A percentile compares a stretch with the other conserved stretches of the same genome.
Evolutionary conservation across 2,329 filamentous ascomycete species (phyloP).

Genomic region (Furcasterigmium sp.): DNA sequence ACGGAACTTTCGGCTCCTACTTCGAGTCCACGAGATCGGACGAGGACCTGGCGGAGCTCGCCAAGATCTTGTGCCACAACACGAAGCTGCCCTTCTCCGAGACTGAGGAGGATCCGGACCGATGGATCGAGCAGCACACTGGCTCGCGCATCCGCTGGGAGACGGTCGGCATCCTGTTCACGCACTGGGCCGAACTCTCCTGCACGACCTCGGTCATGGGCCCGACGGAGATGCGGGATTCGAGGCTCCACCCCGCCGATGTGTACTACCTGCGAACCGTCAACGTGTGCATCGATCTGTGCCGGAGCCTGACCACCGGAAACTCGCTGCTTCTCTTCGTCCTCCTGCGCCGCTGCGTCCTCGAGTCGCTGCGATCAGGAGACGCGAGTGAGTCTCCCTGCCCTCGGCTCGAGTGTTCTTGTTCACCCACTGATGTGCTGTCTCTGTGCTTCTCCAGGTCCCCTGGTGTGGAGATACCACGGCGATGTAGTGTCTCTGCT

Average conservation of each 20-base stretch:
- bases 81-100: slow-evolving; percentile 8
- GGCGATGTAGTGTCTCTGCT: slow-evolving; percentile 28
- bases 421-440: rapidly evolving
- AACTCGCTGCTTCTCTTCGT: slow-evolving; percentile 34
- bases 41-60: slow-evolving; percentile 3
- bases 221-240: neutral
- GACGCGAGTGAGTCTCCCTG: slow-evolving; percentile 29
- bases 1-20: slow-evolving; percentile 12
- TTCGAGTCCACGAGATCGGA: slow-evolving; percentile 4
- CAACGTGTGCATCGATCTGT: slow-evolving; percentile 1
- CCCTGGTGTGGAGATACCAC: slow-evolving; percentile 29
- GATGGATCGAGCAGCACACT: slow-evolving; percentile 8
- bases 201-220: neutral
- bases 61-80: slow-evolving; percentile 18
- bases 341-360: slow-evolving; percentile 23
- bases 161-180: slow-evolving; percentile 9
- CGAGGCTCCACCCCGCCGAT: too few relatives aligned
- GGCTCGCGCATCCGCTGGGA: slow-evolving; percentile 7
- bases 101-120: slow-evolving; percentile 5
- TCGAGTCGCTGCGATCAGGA: slow-evolving; percentile 31
- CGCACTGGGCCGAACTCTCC: slow-evolving; percentile 9
- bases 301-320: slow-evolving; percentile 7
- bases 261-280: too few relatives aligned
- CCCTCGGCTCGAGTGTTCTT: too few relatives aligned
- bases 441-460: slow-evolving; percentile 14